These are phyloP conservation scores for Ceratocystis harringtonii DNA, from an alignment of 2,329 filamentous ascomycete species.

Conservation along the genomic window DNA sequence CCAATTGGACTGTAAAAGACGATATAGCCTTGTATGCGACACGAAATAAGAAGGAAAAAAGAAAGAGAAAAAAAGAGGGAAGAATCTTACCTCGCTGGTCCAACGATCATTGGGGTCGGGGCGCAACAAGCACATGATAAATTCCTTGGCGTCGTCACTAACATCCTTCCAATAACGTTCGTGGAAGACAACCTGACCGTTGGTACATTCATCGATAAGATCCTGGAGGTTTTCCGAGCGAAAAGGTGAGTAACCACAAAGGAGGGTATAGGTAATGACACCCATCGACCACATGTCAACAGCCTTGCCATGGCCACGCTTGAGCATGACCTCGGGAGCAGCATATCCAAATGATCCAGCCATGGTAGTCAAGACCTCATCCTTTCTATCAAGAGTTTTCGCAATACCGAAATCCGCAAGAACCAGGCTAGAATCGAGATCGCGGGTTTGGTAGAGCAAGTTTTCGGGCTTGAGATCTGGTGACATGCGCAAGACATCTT, in stretches of 20 bases:
- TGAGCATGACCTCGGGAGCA: constrained; percentile 95
- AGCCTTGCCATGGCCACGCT: constrained; percentile 91
- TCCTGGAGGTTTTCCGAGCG: constrained; percentile 85
- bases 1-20: constrained; percentile 1
- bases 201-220: constrained; percentile 85
- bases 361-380: constrained; percentile 93
- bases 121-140: constrained; percentile 70
- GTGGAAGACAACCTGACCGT: constrained; percentile 77
- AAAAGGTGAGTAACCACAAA: constrained; percentile 97
- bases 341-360: constrained; percentile 96
- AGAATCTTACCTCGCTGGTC: constrained; percentile 51
- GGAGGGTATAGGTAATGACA: constrained; percentile 94
- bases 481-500: constrained; percentile 30
- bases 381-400: constrained; percentile 84
- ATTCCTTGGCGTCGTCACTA: constrained; percentile 86
- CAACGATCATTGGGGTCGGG: constrained; percentile 62
- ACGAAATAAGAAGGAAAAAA: neutral
- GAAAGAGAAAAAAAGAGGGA: neutral
- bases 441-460: constrained; percentile 75
- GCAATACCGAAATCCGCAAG: constrained; percentile 97
- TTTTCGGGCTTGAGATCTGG: constrained; percentile 99
- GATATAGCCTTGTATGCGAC: neutral
- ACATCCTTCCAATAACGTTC: constrained; percentile 98
- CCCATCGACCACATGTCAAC: constrained; percentile 99
- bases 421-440: constrained; percentile 67